Evolutionary conservation across 2,329 filamentous ascomycete species (phyloP).

Genomic region (Penicillium sp.): DNA sequence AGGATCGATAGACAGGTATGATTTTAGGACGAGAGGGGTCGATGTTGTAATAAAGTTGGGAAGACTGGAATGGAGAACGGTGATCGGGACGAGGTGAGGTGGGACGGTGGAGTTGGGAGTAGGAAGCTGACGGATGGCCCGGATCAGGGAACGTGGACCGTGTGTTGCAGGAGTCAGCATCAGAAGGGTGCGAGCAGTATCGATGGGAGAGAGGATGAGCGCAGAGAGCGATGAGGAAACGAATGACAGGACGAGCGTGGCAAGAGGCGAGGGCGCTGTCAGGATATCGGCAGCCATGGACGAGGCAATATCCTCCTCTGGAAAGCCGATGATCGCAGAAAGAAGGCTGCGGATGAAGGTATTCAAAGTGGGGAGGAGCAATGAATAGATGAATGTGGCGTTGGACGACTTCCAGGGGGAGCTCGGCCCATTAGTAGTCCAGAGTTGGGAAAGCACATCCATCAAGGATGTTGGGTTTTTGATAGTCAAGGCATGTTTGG

Average conservation of each 20-base stretch:
- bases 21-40: constrained; percentile 80
- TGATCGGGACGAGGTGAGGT: constrained; percentile 73
- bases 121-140: constrained; percentile 74
- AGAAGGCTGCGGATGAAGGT: constrained; percentile 89
- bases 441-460: constrained; percentile 83
- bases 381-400: constrained; percentile 85
- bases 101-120: constrained; percentile 69
- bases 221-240: constrained; percentile 70
- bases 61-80: constrained; percentile 79
- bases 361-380: constrained; percentile 83
- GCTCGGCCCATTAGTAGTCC: constrained; percentile 84
- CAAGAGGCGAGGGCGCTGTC: constrained; percentile 78
- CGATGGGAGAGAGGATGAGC: constrained; percentile 79
- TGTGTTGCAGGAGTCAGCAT: constrained; percentile 80
- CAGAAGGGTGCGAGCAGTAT: constrained; percentile 82
- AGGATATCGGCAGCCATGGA: constrained; percentile 69
- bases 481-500: constrained; percentile 66
- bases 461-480: constrained; percentile 77
- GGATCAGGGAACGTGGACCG: constrained; percentile 74
- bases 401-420: constrained; percentile 95
- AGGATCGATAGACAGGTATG: constrained; percentile 81
- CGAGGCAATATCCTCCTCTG: constrained; percentile 66
- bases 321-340: constrained; percentile 86
- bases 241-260: constrained; percentile 73
- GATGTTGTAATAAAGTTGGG: constrained; percentile 81